Base-by-base conservation (phyloP, 2,329 filamentous ascomycete genomes). In the Colletotrichum lindemuthianum region DNA sequence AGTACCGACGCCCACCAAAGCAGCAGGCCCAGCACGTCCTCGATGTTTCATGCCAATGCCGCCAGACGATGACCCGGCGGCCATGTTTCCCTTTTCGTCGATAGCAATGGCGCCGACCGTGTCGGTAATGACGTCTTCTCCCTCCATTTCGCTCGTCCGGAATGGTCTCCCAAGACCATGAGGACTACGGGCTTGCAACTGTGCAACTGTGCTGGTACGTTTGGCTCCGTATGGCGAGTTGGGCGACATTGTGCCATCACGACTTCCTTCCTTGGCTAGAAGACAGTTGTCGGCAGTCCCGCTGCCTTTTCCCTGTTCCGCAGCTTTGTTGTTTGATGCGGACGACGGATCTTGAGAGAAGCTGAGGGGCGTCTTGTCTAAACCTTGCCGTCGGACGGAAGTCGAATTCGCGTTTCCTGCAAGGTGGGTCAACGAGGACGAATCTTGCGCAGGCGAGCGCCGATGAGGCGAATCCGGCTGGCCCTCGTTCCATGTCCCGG, bases 11-110 rank as follows among this genome's bases (percentile, higher is more conserved):
- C 96, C 95, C 12, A 98, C 92, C 13, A 99, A 84, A 16, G 96
- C 96, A 39, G 96, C 96, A 37, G 96, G 96, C 0, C 96, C 96
- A 67, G 97, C 86, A 40, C 96, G 90, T 6, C 96, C 96, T 65
- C 89, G 88, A 76, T 97, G 94, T 75, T 99, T 99, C 95, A 99
- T 97, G 34, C 96, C 95, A 74, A 99, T 99, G 1, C 96, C 96
- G 6, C 96, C 96, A 13, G 96, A 99, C 2, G 96, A 99, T 2
- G 96, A 97, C 13, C 91, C 96, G 4, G 95, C 96, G 5, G 96
- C 95, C 73, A 99, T 97, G 63, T 91, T 90, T 13, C 96, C 96
- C 70, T 85, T 87, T 53, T 86, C 85, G 72, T 99, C 96, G 68
- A 99, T 90, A 10, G 93, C 96, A 73, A 99, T 97, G 34, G 94